Base-by-base conservation (phyloP, 1,284 basidiomycete species). In the Lentinula novae-zelandiae region DNA sequence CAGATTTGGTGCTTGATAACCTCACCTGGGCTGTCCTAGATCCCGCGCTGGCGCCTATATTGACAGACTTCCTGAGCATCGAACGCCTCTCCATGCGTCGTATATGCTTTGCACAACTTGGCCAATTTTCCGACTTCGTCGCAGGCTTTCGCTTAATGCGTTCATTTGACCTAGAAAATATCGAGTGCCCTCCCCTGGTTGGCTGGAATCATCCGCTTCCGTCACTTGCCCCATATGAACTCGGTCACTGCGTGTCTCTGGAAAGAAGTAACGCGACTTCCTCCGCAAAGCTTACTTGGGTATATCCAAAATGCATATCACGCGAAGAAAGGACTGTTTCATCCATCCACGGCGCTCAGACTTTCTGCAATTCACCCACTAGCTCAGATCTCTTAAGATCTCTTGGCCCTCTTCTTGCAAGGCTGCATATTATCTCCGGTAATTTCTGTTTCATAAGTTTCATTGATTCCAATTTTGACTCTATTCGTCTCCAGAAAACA, bases 81-180 rank as follows among this genome's bases (percentile, higher is more conserved):
- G 50, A 20, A 36, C 38, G 2, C 44, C 60, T 57, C 5, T 56
- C 39, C 36, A 54, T 61, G 38, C 46, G 57, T 17, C 48, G 44
- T 22, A 34, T 57, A 42, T 17, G 12, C 17, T 57, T 61, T 34
- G 20, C 60, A 17, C 12, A 61, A 31, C 31, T 36, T 20, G 42
- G n/a, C 17, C 27, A 51, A 15, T 50, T 56, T 39, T 61, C 46
- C 54, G 53, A 61, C 53, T 61, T 61, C 34, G 48, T 61, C 39
- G 60, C 53, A 34, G 33, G 15, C 8, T 61, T 56, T 44, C n/a
- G 22, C 10, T 33, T 22, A 8, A n/a, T 61, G 31, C 53, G 54
- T 22, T n/a, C 46, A 31, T 36, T 61, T 13, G 48, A 36, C 39
- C 56, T 61, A 9, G 48, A 55, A 36, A 52, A 22, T 38, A 44